Base-by-base conservation (phyloP, 768 basidiomycete genomes). In the Tulasnella sp. region DNA sequence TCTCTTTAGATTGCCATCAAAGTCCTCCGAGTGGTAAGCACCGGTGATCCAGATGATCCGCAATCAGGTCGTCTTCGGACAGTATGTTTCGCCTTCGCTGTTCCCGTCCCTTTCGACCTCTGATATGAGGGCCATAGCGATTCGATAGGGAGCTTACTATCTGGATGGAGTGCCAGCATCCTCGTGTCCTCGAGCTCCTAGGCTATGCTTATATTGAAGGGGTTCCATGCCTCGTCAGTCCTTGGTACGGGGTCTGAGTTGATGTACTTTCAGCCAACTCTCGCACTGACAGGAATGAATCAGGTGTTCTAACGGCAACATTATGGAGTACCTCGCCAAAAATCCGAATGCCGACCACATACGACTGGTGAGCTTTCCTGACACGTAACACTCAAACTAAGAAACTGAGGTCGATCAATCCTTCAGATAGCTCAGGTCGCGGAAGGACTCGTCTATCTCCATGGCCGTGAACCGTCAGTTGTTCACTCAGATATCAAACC, bases 401-500 rank as follows among this genome's bases (percentile, higher is more conserved):
- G 17, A 34, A 19, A 8, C 36, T 36, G 34, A 29, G 25, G 0
- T 14, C 17, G 6, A 19, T 45, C 22, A 25, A 6, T 9, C 22
- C 17, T n/a, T 22, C 64, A 79, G 78, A 34, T 79, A 14, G 52
- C 25, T 22, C 74, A 77, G 12, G 76, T 76, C n/a, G 74, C 78
- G 11, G 73, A 77, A 37, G 79, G 78, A 14, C 74, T 79, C 29
- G 37, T 25, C 4, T 78, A 79, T 72, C 40, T 79, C 1, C 79
- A 79, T 67, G 71, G n/a, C 2, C 69, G 68, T 14, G 49, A 54
- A 31, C 78, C 78, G 54, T 39, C 78, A 3, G 72, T 78, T 14
- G 78, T 77, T 12, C 79, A 79, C 52, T 76, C 77, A 8, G 79
- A 79, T 54, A 52, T 79, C n/a, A 78, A 78, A 77, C 76, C 74